Evolutionary conservation across 495 filamentous ascomycete species (phyloP).

Genomic region (Parachaetomium inaequale): DNA sequence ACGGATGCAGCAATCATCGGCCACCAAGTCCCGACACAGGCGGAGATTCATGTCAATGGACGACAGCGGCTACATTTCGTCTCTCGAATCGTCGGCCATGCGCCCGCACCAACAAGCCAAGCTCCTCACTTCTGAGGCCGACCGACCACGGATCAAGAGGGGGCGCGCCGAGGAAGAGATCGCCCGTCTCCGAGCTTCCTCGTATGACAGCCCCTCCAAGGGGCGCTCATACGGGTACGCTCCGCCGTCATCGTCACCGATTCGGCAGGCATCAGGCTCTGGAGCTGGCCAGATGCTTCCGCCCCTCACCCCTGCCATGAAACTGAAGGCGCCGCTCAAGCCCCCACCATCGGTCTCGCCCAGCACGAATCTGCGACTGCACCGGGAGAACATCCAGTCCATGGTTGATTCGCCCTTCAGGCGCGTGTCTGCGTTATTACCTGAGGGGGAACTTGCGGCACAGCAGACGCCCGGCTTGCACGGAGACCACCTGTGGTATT

Average conservation of each 20-base stretch:
- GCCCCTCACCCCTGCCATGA: slow-evolving; percentile 80
- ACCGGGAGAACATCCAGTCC: slow-evolving; percentile 79
- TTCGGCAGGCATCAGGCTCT: slow-evolving; percentile 47
- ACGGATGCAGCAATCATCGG: slow-evolving; percentile 56
- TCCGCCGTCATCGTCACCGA: slow-evolving; percentile 55
- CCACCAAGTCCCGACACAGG: slow-evolving; percentile 57
- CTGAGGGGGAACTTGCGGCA: slow-evolving; percentile 50
- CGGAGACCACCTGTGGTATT: slow-evolving; percentile 44
- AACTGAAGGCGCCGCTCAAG: slow-evolving; percentile 76
- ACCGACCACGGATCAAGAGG: slow-evolving; percentile 73
- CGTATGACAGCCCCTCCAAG: slow-evolving; percentile 85
- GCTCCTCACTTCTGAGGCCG: slow-evolving; percentile 69
- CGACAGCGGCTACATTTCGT: slow-evolving; percentile 97
- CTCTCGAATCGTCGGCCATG: slow-evolving; percentile 88
- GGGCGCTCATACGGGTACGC: slow-evolving; percentile 48
- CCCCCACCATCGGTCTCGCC: slow-evolving; percentile 87
- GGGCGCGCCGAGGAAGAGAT: slow-evolving; percentile 94
- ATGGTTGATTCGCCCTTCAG: slow-evolving; percentile 86
- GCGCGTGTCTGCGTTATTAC: slow-evolving; percentile 57
- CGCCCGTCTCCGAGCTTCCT: slow-evolving; percentile 85
- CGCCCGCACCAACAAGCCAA: slow-evolving; percentile 59
- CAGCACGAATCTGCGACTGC: slow-evolving; percentile 89
- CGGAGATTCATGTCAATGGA: slow-evolving; percentile 73
- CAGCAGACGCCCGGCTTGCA: slow-evolving; percentile 80
- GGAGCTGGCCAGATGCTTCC: slow-evolving; percentile 63